Conservation (phyloP, 495 filamentous ascomycete genomes). For the Aspergillus asperescens region DNA sequence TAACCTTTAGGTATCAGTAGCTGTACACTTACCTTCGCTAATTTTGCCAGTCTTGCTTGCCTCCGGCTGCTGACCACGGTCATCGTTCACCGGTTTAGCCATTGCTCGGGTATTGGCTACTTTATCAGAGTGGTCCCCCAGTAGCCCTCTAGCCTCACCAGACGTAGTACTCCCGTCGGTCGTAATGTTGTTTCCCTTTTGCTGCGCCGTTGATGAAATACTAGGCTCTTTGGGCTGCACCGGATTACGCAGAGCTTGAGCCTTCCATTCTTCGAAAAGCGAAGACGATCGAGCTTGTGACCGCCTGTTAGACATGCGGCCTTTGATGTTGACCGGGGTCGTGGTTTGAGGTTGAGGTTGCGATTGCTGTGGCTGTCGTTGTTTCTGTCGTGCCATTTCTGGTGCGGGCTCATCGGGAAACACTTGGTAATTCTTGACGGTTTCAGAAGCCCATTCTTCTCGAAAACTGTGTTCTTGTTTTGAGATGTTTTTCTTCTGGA, state of each 20-base stretch:
- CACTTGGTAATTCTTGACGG: slow-evolving; percentile 5
- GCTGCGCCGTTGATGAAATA: background rate
- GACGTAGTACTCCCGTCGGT: background rate
- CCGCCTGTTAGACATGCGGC: background rate
- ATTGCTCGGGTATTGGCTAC: background rate
- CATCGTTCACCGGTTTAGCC: background rate
- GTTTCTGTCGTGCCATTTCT: background rate
- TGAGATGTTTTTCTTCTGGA: slow-evolving; percentile 9
- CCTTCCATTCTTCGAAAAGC: slow-evolving; percentile 21
- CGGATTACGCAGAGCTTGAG: slow-evolving; percentile 1
- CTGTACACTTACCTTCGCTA: background rate
- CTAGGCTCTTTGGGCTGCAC: background rate
- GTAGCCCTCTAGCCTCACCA: background rate
- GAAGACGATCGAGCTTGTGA: slow-evolving; percentile 9
- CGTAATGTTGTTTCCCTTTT: background rate
- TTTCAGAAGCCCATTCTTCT: slow-evolving; percentile 18
- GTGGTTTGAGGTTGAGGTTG: background rate
- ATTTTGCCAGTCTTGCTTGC: background rate
- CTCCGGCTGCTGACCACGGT: background rate
- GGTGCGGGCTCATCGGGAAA: background rate
- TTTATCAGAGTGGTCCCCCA: background rate
- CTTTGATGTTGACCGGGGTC: background rate
- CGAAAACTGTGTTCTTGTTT: slow-evolving; percentile 4
- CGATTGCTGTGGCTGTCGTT: background rate
- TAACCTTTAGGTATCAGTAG: background rate